Evolutionary conservation across 2,329 filamentous ascomycete species (phyloP).

Genomic region (Verticillium longisporum): DNA sequence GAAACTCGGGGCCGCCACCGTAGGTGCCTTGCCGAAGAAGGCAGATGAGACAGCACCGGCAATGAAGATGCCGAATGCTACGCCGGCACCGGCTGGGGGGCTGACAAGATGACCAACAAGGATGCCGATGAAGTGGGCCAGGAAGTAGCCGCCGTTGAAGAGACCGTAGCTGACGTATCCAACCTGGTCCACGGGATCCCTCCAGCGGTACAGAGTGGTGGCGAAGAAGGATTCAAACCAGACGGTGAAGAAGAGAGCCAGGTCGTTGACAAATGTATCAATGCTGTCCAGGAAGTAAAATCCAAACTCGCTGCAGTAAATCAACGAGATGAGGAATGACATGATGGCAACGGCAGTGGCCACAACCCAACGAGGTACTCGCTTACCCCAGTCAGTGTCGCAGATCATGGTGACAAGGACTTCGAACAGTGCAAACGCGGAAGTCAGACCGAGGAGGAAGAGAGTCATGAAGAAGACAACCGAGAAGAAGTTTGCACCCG

Average conservation of each 20-base stretch:
- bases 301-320: constrained; percentile 48
- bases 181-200: constrained; percentile 32
- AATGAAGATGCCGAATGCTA: constrained; percentile 42
- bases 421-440: constrained; percentile 46
- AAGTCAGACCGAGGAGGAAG: constrained; percentile 45
- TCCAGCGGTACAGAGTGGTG: constrained; percentile 43
- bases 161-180: constrained; percentile 31
- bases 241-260: constrained; percentile 43
- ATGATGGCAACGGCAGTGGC: constrained; percentile 36
- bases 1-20: constrained; percentile 19
- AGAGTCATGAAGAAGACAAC: constrained; percentile 46
- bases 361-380: constrained; percentile 29
- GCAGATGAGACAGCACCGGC: constrained; percentile 25
- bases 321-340: constrained; percentile 40
- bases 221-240: constrained; percentile 41
- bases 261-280: constrained; percentile 46
- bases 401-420: constrained; percentile 41
- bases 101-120: constrained; percentile 35
- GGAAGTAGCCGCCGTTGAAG: constrained; percentile 41
- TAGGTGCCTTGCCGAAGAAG: constrained; percentile 30
- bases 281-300: constrained; percentile 45
- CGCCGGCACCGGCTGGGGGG: constrained; percentile 34
- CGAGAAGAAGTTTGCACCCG: constrained; percentile 47
- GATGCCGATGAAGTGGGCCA: constrained; percentile 39
- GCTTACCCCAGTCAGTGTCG: constrained; percentile 33